Evolutionary conservation across 441 rosid species (phyloP), one percentile per base, ranked within the genome.

Genomic region (Theobroma grandiflorum): DNA sequence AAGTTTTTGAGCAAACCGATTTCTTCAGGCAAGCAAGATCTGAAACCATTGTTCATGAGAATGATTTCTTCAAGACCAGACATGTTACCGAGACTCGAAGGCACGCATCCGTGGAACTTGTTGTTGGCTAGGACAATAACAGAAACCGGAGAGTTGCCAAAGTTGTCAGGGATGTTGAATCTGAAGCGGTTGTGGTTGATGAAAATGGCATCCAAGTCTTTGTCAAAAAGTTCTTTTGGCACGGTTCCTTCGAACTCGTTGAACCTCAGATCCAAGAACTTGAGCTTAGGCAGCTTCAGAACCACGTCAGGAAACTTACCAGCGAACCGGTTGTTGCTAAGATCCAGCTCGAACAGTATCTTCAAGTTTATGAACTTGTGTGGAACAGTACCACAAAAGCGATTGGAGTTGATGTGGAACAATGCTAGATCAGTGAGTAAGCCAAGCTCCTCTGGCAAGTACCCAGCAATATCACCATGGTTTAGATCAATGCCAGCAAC

Each of bases 401-500:
- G 88, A 81, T 96, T 96, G 20, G 99, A 83, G 85, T 94, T 96
- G 70, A 96, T 89, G 84, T 96, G 99, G 76, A 96, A 91, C 90
- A 96, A 90, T 58, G 98, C 98, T 49, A 96, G 94, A 92, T 96
- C 99, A 59, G 81, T 58, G 4, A 96, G 83, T 83, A 96, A 86
- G 10, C 98, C 98, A 8, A 96, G 93, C 87, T 96, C 99, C 81
- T 92, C 96, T 5, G 98, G 97, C 78, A 94, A 84, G 86, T 93
- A 96, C 0, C 97, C 98, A 4, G 98, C 99, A 62, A 96, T 93
- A 69, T 96, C 98, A 3, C 89, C 98, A 33, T 94, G 98, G 88
- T 96, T 96, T 74, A 96, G 96, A 84, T 94, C 98, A 84, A 93
- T 87, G 53, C 98, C 99, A 79, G 98, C 97, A 40, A 96, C 99